phyloP scores from a whole-genome alignment of 208 protist species.

The Angomonas deanei region DNA sequence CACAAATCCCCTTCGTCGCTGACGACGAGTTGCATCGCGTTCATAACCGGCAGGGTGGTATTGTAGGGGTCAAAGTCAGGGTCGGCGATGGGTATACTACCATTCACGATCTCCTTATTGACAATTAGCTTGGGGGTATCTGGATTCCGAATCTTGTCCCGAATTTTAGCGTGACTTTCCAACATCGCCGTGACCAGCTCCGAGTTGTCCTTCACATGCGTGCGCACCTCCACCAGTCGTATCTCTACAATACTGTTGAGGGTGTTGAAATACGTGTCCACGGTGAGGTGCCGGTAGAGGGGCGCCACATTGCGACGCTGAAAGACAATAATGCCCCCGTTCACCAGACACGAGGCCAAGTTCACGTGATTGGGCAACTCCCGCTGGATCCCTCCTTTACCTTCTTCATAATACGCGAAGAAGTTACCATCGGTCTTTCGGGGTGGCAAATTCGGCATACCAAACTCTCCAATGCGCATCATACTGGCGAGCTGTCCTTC shows the following conservation, averaged over 20 bases:
- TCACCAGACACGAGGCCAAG: conserved; percentile 19
- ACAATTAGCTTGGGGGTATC: not conserved
- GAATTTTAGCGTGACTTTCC: conserved; percentile 11
- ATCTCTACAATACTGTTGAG: conserved; percentile 24
- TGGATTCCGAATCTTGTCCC: not conserved
- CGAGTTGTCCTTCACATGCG: conserved; percentile 18
- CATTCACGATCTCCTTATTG: not conserved
- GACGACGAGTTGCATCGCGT: conserved; percentile 10
- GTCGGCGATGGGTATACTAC: not conserved
- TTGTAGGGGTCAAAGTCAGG: conserved; percentile 37
- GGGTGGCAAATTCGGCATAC: not conserved
- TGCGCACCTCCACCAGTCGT: conserved; percentile 32
- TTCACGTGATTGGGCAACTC: conserved; percentile 26
- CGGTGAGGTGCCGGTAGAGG: conserved; percentile 19
- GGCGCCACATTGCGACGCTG: conserved; percentile 37
- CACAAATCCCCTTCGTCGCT: conserved; percentile 18
- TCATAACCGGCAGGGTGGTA: conserved; percentile 17
- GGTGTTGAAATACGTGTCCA: conserved; percentile 35
- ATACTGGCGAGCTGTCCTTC: conserved; percentile 28
- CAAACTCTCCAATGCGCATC: conserved; percentile 17
- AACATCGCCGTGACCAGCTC: conserved; percentile 20
- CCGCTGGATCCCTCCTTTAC: conserved; percentile 7
- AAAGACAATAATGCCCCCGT: conserved; percentile 37
- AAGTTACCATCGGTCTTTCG: conserved; percentile 12
- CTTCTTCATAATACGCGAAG: conserved; percentile 20